Evolutionary conservation across 2,329 filamentous ascomycete genomes (phyloP).

Genomic region (Metarhizium anisopliae): DNA sequence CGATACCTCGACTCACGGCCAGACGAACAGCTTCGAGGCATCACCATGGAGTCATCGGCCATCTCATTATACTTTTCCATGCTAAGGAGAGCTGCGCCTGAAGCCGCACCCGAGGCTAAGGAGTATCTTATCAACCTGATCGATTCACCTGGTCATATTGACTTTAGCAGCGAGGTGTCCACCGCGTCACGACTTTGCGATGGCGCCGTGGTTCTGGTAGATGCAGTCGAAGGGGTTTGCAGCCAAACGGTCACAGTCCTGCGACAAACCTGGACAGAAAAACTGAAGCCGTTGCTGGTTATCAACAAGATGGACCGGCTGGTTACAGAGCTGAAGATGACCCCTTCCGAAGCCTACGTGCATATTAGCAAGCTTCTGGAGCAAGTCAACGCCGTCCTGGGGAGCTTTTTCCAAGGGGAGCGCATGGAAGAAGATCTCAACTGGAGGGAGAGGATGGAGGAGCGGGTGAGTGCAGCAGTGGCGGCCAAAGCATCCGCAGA

Average conservation of each 20-base stretch:
- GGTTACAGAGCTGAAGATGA: constrained; percentile 91
- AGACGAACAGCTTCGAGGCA: constrained; percentile 90
- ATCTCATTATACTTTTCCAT: constrained; percentile 96
- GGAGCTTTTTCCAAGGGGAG: constrained; percentile 95
- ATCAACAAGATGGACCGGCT: constrained; percentile 98
- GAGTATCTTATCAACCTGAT: constrained; percentile 97
- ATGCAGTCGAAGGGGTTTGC: constrained; percentile 96
- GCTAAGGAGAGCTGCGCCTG: constrained; percentile 62
- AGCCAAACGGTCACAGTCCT: constrained; percentile 97
- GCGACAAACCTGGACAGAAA: constrained; percentile 90
- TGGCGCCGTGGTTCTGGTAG: constrained; percentile 86
- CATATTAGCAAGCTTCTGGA: constrained; percentile 86
- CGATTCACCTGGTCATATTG: constrained; percentile 95
- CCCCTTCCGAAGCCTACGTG: constrained; percentile 75
- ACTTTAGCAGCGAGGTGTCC: constrained; percentile 97
- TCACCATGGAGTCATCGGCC: constrained; percentile 99
- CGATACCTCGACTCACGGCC: constrained; percentile 93
- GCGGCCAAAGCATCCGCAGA: constrained; percentile 48
- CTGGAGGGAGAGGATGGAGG: constrained; percentile 90
- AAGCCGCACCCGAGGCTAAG: constrained; percentile 61
- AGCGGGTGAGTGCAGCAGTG: constrained; percentile 64
- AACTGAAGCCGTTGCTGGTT: constrained; percentile 85
- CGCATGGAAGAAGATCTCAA: constrained; percentile 97
- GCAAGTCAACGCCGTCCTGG: constrained; percentile 94
- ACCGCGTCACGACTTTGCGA: constrained; percentile 92